Evolutionary conservation across 2,329 filamentous ascomycete genomes (phyloP), one percentile per base, ranked within the genome.

Genomic region (Nigrograna mackinnonii): DNA sequence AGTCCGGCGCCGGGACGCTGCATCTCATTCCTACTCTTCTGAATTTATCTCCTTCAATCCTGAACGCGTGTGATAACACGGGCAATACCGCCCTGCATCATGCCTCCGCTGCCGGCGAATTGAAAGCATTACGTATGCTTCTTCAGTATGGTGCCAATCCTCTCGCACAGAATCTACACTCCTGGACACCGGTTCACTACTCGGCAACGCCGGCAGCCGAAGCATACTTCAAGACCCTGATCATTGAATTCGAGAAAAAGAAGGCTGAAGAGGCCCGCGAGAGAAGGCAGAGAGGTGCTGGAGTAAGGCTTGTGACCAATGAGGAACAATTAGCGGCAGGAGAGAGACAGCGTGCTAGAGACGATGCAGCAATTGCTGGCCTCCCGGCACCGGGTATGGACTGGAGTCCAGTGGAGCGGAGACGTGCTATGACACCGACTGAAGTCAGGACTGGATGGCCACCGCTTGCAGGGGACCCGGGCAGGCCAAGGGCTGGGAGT

Each of bases 1-100:
- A 55, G 30, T 67, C 58, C 41, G 64, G 55, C 49, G 70, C 65
- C 11, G 63, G 73, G 50, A 57, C 69, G 53, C 49, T 78, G 55
- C 69, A 77, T 52, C 57, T 78, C 2, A 63, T 74, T 20, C 63
- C 63, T 9, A 62, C 61, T 26, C 52, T 70, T 22, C 64, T 71
- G 30, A 54, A 58, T 26, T 55, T 62, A 22, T 47, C 48, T 13
- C 58, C 65, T 9, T 37, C 47, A n/a, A 46, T 67, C 57, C 50
- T 64, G 42, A 42, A 49, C 43, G 31, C 66, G 53, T 26, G 64
- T 69, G 90, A 95, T 59, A 58, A 77, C 1, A 80, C 86, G 44
- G 90, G 90, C n/a, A 94, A 95, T 63, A 95, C 89, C 2, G 87
- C 89, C 0, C 74, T 95, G 32, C 90, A 95, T 69, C 91, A 94